Evolutionary conservation across 2,329 filamentous ascomycete species (phyloP).

Genomic region (Ambrosiella xylebori): DNA sequence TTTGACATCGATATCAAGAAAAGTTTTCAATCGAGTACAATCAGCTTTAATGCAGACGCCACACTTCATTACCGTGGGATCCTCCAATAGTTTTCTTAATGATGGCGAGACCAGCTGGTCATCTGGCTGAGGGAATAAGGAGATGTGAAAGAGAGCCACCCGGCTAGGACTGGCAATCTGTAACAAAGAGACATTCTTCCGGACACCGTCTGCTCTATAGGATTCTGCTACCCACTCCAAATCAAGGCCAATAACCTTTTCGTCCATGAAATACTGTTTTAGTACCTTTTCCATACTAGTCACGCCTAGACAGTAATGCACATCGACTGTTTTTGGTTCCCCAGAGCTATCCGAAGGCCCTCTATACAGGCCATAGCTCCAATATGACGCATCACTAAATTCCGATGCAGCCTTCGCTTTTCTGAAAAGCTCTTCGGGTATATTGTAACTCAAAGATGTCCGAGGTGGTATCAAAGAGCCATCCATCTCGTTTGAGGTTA

Average conservation of each 20-base stretch:
- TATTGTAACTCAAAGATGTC: conserved; percentile 28
- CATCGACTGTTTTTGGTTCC: conserved; percentile 36
- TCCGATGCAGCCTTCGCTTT: conserved; percentile 29
- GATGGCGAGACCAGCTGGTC: conserved; percentile 49
- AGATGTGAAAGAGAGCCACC: conserved; percentile 69
- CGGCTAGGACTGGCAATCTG: conserved; percentile 64
- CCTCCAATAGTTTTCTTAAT: conserved; percentile 55
- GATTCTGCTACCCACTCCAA: conserved; percentile 60
- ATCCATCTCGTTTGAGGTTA: no score
- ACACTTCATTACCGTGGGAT: conserved; percentile 49
- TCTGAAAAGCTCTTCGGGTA: conserved; percentile 28
- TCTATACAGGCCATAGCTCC: conserved; percentile 53
- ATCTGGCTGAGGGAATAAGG: conserved; percentile 35
- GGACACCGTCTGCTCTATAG: conserved; percentile 29
- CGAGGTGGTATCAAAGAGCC: conserved; percentile 19
- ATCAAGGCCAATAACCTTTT: conserved; percentile 70
- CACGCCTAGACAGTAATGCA: conserved; percentile 61
- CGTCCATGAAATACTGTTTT: conserved; percentile 42
- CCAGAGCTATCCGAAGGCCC: conserved; percentile 25
- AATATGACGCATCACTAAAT: conserved; percentile 38
- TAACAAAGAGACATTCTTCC: conserved; percentile 61
- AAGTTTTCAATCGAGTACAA: conserved; percentile 48
- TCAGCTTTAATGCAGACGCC: conserved; percentile 64
- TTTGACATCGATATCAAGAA: conserved; percentile 43
- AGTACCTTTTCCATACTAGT: conserved; percentile 50